Evolutionary conservation across 2,329 filamentous ascomycete species (phyloP).

Genomic region (Salinomyces thailandicus): DNA sequence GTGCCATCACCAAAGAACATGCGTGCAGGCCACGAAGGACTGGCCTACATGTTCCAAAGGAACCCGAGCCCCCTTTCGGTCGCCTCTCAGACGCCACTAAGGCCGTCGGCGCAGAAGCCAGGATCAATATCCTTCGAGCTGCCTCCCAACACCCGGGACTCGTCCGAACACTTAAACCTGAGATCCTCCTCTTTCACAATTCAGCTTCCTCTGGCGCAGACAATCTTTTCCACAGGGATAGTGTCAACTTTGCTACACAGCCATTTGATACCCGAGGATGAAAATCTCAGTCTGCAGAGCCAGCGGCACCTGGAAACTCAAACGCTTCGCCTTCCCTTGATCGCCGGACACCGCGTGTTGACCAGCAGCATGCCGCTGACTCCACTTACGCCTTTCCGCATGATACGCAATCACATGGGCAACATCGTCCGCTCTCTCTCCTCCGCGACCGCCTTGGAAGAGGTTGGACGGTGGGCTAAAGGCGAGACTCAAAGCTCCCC

Average conservation of each 20-base stretch:
- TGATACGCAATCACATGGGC: slow-evolving; percentile 57
- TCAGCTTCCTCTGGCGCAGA: slow-evolving; percentile 61
- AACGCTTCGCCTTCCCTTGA: slow-evolving; percentile 11
- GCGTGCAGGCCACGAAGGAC: slow-evolving; percentile 16
- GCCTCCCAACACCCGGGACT: slow-evolving; percentile 1
- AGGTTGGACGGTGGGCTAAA: slow-evolving; percentile 1
- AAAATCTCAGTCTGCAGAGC: slow-evolving; percentile 9
- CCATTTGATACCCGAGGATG: slow-evolving; percentile 18
- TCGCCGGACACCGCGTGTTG: background rate
- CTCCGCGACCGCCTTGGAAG: slow-evolving; percentile 20
- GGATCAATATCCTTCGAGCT: slow-evolving; percentile 18
- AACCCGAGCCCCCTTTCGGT: slow-evolving; percentile 6
- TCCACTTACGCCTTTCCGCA: slow-evolving; percentile 52
- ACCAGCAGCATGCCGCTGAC: slow-evolving; percentile 21
- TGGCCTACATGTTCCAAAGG: slow-evolving; percentile 19
- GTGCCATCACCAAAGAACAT: slow-evolving; percentile 11
- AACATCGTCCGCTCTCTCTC: slow-evolving; percentile 64
- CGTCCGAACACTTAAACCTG: no score
- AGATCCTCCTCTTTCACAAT: slow-evolving; percentile 7
- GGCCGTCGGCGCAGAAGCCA: slow-evolving; percentile 17
- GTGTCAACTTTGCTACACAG: slow-evolving; percentile 44
- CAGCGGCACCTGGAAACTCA: slow-evolving; percentile 14
- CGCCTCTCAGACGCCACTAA: slow-evolving; percentile 8
- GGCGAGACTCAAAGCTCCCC: slow-evolving; percentile 37
- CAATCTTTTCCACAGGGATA: slow-evolving; percentile 61